These are phyloP conservation scores for Globisporangium acanthophoron DNA, from an alignment of 352 stramenopile species.

Conservation along the genomic window DNA sequence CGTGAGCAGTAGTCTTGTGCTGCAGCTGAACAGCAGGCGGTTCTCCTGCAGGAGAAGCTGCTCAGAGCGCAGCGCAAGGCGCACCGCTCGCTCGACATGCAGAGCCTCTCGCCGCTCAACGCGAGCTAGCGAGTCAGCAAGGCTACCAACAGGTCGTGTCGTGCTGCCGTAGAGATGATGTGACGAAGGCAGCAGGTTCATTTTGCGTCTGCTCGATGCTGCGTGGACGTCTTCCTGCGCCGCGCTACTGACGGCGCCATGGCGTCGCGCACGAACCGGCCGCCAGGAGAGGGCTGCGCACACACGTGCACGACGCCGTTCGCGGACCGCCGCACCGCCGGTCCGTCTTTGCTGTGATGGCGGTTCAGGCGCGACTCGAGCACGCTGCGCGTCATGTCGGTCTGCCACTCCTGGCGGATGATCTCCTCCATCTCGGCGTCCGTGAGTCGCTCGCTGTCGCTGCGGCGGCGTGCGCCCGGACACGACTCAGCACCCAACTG, in stretches of 20 bases:
- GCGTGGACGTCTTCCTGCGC: conserved; percentile 12
- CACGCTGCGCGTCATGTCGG: conserved; percentile 44
- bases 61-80: conserved; percentile 6
- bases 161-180: not conserved
- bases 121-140: not conserved
- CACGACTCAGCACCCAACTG: not conserved
- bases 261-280: conserved; percentile 28
- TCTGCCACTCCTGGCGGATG: conserved; percentile 58
- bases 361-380: conserved; percentile 56
- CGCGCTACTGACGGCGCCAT: conserved; percentile 19
- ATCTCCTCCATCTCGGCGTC: conserved; percentile 43
- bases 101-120: not conserved
- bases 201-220: not conserved
- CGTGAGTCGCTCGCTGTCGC: conserved; percentile 16
- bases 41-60: conserved; percentile 5
- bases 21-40: too few relatives aligned
- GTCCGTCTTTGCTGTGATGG: conserved; percentile 46
- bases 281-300: conserved; percentile 14
- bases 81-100: conserved; percentile 7
- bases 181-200: not conserved
- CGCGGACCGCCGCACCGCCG: conserved; percentile 41
- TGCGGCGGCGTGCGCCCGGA: not conserved
- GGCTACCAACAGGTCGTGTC: too few relatives aligned
- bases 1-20: too few relatives aligned
- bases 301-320: conserved; percentile 45